These are phyloP conservation scores for Vigna mungo DNA, from an alignment of 306 rosid genomes.

Conservation along the genomic window DNA sequence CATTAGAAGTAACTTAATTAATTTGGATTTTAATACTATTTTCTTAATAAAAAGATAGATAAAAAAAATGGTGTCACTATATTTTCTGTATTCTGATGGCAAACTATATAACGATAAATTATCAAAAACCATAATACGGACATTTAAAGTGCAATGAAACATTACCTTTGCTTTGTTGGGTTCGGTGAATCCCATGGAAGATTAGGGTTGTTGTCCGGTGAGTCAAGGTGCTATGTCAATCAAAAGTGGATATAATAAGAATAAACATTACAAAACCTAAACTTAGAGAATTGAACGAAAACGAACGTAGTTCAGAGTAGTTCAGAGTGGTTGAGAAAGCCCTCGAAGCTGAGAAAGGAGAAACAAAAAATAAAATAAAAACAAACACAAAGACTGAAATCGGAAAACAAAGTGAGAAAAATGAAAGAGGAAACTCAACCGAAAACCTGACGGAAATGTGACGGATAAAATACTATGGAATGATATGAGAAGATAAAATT, in stretches of 20 bases:
- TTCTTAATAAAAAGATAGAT: no score
- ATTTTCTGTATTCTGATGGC: constrained; percentile 1
- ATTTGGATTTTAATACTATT: no score
- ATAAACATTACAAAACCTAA: neutral
- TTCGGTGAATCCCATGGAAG: constrained; percentile 77
- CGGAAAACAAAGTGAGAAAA: constrained; percentile 24
- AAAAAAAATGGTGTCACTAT: no score
- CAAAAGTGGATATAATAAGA: constrained; percentile 26
- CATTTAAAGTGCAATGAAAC: constrained; percentile 12
- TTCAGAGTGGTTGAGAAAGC: constrained; percentile 91
- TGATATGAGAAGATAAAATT: no score
- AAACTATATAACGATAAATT: neutral
- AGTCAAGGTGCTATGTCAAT: constrained; percentile 75
- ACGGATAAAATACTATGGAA: constrained; percentile 55
- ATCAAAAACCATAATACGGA: neutral
- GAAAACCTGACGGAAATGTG: constrained; percentile 76
- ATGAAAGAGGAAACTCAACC: constrained; percentile 36
- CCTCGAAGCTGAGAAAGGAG: constrained; percentile 61
- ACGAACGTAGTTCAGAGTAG: constrained; percentile 74
- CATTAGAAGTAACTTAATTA: no score
- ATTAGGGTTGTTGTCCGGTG: constrained; percentile 85
- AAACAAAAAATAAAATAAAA: neutral
- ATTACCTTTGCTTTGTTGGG: constrained; percentile 72
- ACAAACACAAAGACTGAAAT: neutral
- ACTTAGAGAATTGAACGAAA: neutral